Conservation (phyloP, 495 filamentous ascomycete species). For the Neohortaea acidophila region DNA sequence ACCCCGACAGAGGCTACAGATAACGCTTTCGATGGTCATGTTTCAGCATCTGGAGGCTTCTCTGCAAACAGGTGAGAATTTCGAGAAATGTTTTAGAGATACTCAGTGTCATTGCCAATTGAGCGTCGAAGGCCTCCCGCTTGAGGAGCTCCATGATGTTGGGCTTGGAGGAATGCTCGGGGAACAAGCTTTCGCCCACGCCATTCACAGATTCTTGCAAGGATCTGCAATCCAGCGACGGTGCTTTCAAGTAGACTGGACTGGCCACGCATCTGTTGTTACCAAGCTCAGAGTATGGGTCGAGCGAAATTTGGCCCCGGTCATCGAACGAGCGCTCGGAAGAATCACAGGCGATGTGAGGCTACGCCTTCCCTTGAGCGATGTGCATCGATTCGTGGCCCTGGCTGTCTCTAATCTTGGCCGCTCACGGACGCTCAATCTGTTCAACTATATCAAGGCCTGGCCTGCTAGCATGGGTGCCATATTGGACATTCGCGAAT, state of each 20-base stretch:
- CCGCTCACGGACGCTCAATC: constrained; percentile 10
- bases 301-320: constrained; percentile 14
- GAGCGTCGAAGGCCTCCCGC: constrained; percentile 1
- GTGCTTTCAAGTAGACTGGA: constrained; percentile 26
- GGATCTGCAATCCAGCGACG: constrained; percentile 19
- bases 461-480: constrained; percentile 67
- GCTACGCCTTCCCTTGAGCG: not conserved
- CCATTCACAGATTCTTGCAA: constrained; percentile 19
- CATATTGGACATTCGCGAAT: constrained; percentile 45
- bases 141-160: constrained; percentile 42
- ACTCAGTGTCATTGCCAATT: constrained; percentile 3
- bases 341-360: not conserved
- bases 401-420: constrained; percentile 8
- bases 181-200: constrained; percentile 21
- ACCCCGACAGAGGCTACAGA: constrained; percentile 18
- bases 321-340: constrained; percentile 13
- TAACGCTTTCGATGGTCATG: constrained; percentile 19
- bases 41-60: constrained; percentile 16
- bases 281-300: constrained; percentile 43
- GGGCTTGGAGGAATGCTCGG: constrained; percentile 61
- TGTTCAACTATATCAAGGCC: constrained; percentile 76
- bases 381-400: not conserved
- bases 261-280: constrained; percentile 33
- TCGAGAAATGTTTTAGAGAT: not conserved
- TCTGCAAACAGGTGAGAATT: constrained; percentile 1